These are phyloP conservation scores for Boechera divaricarpa DNA, from an alignment of 345 rosid species.

Conservation along the genomic window DNA sequence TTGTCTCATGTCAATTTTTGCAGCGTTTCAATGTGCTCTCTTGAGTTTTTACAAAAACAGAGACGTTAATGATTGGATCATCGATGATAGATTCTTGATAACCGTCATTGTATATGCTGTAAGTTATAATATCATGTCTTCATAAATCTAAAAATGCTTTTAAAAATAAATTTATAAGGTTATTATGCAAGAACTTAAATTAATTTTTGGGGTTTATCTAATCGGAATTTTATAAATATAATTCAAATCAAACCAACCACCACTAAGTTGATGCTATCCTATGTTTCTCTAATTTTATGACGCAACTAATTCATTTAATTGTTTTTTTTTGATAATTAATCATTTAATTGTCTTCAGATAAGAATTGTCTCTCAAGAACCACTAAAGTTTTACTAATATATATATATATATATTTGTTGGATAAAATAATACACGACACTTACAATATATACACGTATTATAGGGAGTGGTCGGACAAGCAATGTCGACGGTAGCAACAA, in stretches of 20 bases:
- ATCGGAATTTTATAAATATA: neutral
- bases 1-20: constrained; percentile 63
- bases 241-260: neutral
- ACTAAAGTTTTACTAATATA: neutral
- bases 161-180: neutral
- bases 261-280: constrained; percentile 11
- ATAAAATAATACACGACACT: constrained; percentile 1
- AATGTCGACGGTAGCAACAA: constrained; percentile 70
- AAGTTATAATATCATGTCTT: constrained; percentile 31
- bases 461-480: constrained; percentile 88
- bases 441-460: neutral
- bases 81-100: constrained; percentile 54
- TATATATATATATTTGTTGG: neutral
- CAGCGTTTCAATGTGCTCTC: constrained; percentile 61
- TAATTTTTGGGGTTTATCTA: too few species aligned
- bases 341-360: neutral
- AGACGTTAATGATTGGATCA: constrained; percentile 52
- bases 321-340: too few species aligned
- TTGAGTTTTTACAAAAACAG: constrained; percentile 51
- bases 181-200: neutral
- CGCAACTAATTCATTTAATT: neutral
- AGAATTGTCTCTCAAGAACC: neutral
- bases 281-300: constrained; percentile 3
- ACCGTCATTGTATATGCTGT: constrained; percentile 57
- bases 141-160: neutral